These are phyloP conservation scores for Botrytis squamosa DNA, from an alignment of 2,329 filamentous ascomycete species.

Conservation along the genomic window DNA sequence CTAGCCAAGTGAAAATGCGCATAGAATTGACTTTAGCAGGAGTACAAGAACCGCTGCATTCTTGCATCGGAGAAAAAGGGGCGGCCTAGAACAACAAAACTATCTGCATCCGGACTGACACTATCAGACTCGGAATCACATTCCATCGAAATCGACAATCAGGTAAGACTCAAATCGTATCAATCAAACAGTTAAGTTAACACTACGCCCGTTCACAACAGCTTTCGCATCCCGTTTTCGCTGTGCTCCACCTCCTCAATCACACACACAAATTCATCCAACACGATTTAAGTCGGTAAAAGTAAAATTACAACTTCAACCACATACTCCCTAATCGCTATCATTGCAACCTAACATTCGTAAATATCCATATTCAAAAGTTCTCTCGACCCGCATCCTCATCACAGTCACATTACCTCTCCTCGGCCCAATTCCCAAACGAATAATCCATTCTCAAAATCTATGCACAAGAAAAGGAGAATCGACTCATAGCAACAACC, in stretches of 20 bases:
- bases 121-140: neutral
- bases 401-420: neutral
- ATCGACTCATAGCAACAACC: neutral
- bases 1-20: neutral
- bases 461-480: neutral
- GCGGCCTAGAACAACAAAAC: neutral
- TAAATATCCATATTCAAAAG: neutral
- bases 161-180: neutral
- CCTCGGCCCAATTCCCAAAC: neutral
- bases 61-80: neutral
- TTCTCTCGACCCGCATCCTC: neutral
- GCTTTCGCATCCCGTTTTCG: accelerated
- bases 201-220: neutral
- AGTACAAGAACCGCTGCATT: neutral
- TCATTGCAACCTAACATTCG: neutral
- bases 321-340: neutral
- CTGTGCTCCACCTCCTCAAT: no score
- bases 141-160: neutral
- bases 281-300: neutral
- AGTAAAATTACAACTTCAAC: neutral
- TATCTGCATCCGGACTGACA: neutral
- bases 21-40: neutral
- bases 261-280: no score
- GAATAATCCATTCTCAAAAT: neutral
- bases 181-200: neutral